Evolutionary conservation across 2,329 filamentous ascomycete species (phyloP), one percentile per base, ranked within the genome.

Genomic region (Acrocalymma vagum): DNA sequence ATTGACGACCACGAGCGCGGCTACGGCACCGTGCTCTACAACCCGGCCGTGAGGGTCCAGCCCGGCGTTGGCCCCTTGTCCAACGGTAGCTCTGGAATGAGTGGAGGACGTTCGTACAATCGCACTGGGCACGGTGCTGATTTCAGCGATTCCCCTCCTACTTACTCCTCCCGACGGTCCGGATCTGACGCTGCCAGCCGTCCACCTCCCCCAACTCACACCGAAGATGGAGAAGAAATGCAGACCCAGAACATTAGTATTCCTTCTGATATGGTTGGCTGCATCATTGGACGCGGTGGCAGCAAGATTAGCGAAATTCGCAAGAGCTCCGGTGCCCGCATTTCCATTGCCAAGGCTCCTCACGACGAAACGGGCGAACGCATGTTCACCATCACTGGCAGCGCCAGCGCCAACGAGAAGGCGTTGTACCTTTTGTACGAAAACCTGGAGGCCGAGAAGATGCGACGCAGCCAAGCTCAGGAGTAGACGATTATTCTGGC

Each of bases 171-270:
- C 63, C 87, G 90, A 62, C 89, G 91, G 46, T 92, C 89, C 36
- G 89, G 91, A 69, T 88, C 88, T 13, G 91, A 96, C 68, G 85
- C 87, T 51, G 85, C 84, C 51, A 82, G 81, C 56, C 89, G 91
- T 50, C 89, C 89, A 40, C 90, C 72, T 7, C 71, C 89, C 28
- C 91, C 90, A 15, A 90, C 90, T 29, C 89, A 95, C 64, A 92
- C 94, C 50, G 93, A 97, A 74, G 95, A 97, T 53, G 94, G 94
- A 50, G 94, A 97, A 70, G 93, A 96, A 72, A 88, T 97, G 48
- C 93, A 96, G 73, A 99, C 94, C 1, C 94, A 99, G 69, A 99
- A 99, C 77, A 99, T 99, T 75, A 96, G 91, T 79, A 99, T 99
- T 63, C 94, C 94, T 17, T 92, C 94, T 31, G 94, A 99, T 77